Evolutionary conservation across 495 filamentous ascomycete species (phyloP), one percentile per base, ranked within the genome.

Genomic region (Talaromyces proteolyticus): DNA sequence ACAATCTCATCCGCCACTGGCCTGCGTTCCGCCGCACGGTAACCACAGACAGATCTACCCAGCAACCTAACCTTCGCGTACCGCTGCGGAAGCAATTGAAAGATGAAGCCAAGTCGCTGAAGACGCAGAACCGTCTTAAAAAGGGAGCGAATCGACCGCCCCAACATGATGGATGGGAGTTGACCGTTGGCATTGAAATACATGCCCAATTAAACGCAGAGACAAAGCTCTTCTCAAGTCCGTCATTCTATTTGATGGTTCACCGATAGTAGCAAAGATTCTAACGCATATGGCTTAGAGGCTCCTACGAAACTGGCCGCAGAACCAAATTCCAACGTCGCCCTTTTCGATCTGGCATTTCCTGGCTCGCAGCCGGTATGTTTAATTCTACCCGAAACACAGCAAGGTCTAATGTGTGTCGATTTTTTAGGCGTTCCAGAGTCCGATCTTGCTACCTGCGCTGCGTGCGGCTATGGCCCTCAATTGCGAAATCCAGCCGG

Each of bases 101-200:
- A 57, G 84, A 88, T 47, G 79, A 84, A 51, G 81, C 81, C 4
- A 89, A 82, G 57, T 58, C 64, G 24, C 56, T 69, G 37, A 70
- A 64, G 44, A 56, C 58, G 7, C 64, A 61, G 29, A 72, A 72
- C 46, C 63, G 56, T 25, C 56, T 64, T 22, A 62, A 59, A 40
- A 68, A 68, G 51, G 62, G 67, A 45, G 58, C 55, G n/a, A 69
- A 68, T 22, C 66, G 66, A 46, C 64, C 62, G 8, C 65, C 59
- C 11, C 56, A 61, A 25, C 60, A 69, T 34, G 67, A 70, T 51
- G 20, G 19, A 6, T 98, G 91, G 92, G 86, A 93, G 55, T 73
- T 97, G 58, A 96, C 92, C 0, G 89, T 95, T 12, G 93, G 93
- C 41, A 87, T 99, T 57, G 93, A 99, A 68, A 91, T 99, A 57